A percentile compares a stretch with the other conserved stretches of the same genome.
Evolutionary conservation across 2,329 filamentous ascomycete genomes (phyloP).

Genomic region (Pestalotiopsis sp.): DNA sequence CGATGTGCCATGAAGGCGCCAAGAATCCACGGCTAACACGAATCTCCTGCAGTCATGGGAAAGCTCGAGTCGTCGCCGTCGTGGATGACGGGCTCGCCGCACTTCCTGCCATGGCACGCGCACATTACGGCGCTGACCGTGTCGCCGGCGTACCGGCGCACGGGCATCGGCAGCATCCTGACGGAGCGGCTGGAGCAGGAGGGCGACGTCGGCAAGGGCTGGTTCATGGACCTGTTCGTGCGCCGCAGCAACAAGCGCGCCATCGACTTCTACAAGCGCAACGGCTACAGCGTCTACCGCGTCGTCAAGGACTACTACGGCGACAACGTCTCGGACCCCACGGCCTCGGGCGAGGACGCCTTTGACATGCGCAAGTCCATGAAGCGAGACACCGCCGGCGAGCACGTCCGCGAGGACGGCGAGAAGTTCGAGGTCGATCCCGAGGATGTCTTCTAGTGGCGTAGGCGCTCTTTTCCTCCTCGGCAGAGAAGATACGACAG

Average conservation of each 20-base stretch:
- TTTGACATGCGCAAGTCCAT: constrained; percentile 96
- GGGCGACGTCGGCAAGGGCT: constrained; percentile 81
- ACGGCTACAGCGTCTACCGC: constrained; percentile 91
- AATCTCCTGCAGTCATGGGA: constrained; percentile 74
- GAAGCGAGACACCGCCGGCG: constrained; percentile 74
- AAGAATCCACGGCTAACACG: constrained; percentile 2
- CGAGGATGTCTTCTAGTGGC: constrained; percentile 77
- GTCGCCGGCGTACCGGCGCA: constrained; percentile 79
- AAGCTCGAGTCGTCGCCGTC: constrained; percentile 89
- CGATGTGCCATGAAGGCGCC: rapidly evolving
- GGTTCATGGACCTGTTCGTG: constrained; percentile 97
- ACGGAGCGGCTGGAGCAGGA: constrained; percentile 81
- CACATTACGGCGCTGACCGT: constrained; percentile 97
- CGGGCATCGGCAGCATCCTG: constrained; percentile 84
- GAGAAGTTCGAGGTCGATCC: constrained; percentile 78
- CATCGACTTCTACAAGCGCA: constrained; percentile 83
- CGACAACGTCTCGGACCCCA: constrained; percentile 72
- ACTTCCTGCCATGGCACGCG: constrained; percentile 99
- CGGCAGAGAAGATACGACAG: too few relatives aligned
- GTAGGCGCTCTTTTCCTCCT: neutral
- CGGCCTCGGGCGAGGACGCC: constrained; percentile 76
- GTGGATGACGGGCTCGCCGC: constrained; percentile 73
- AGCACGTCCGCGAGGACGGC: constrained; percentile 81
- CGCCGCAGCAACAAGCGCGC: constrained; percentile 85
- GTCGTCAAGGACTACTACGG: constrained; percentile 92